Evolutionary conservation across 2,329 filamentous ascomycete species (phyloP).

Genomic region (Scytalidium lignicola): DNA sequence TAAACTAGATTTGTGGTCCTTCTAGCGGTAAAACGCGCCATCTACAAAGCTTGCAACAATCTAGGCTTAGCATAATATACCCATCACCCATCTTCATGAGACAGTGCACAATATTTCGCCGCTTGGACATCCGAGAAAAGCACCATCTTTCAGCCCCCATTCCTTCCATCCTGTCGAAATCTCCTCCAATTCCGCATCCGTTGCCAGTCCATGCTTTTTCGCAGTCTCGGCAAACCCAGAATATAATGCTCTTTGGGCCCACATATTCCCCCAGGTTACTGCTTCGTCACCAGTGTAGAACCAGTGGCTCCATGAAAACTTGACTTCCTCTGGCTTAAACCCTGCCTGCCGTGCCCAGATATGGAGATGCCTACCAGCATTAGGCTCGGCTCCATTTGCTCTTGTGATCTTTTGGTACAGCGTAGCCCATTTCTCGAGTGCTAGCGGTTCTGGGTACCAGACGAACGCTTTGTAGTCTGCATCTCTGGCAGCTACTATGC

Average conservation of each 20-base stretch:
- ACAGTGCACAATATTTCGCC: conserved; percentile 30
- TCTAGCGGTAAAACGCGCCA: too few relatives aligned
- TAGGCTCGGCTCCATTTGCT: conserved; percentile 6
- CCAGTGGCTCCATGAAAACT: conserved; percentile 9
- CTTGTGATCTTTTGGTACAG: conserved; percentile 6
- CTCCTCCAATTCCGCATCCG: conserved; percentile 24
- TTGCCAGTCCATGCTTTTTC: conserved; percentile 28
- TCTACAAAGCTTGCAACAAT: too few relatives aligned
- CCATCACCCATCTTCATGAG: too few relatives aligned
- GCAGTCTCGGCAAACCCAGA: conserved; percentile 26
- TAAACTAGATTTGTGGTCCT: too few relatives aligned
- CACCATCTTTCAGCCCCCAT: conserved; percentile 29
- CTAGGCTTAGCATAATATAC: too few relatives aligned
- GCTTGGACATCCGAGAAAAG: conserved; percentile 32
- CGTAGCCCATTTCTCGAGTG: conserved; percentile 8
- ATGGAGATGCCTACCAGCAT: conserved; percentile 8
- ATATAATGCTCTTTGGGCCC: conserved; percentile 21
- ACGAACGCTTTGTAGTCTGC: conserved; percentile 6
- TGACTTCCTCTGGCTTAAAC: conserved; percentile 4
- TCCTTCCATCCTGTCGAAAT: conserved; percentile 30
- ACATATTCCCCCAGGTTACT: conserved; percentile 8
- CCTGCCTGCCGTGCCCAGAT: conserved; percentile 13
- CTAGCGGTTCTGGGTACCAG: conserved; percentile 12
- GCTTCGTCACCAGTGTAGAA: conserved; percentile 6
- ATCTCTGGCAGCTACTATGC: conserved; percentile 46